A percentile compares a stretch with the other conserved stretches of the same genome.
phyloP scores from a whole-genome alignment of 768 basidiomycete species.

The Mycena albidolilacea region DNA sequence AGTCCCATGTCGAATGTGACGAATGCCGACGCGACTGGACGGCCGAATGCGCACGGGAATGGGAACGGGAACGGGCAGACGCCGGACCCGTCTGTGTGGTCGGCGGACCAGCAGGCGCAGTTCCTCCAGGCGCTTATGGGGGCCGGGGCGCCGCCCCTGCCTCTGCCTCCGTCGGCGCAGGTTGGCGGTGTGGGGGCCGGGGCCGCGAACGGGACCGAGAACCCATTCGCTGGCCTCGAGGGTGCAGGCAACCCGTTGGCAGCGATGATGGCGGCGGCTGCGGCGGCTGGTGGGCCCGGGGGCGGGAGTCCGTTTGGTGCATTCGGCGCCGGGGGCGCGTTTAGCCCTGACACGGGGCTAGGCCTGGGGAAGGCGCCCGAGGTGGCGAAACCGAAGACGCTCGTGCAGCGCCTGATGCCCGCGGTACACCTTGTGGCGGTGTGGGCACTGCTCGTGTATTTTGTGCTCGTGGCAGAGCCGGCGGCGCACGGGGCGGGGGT shows the following conservation, averaged over 20 bases:
- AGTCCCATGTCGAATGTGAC: background rate
- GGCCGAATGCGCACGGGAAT: background rate
- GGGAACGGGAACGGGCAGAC: slow-evolving; percentile 1
- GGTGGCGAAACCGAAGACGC: slow-evolving; percentile 54
- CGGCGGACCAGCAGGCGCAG: slow-evolving; percentile 77
- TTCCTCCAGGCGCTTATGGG: slow-evolving; percentile 77
- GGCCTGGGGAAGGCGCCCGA: slow-evolving; percentile 44
- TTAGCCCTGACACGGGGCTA: no score
- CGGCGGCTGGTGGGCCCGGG: background rate
- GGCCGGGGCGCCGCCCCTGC: slow-evolving; percentile 32
- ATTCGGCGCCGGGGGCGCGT: background rate
- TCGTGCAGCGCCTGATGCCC: slow-evolving; percentile 73
- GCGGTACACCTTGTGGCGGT: slow-evolving; percentile 75
- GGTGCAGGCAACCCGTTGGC: slow-evolving; percentile 63
- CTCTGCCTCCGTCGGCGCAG: background rate
- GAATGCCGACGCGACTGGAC: slow-evolving; percentile 27
- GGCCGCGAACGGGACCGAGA: slow-evolving; percentile 3
- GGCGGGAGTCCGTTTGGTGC: background rate
- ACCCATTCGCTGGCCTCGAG: slow-evolving; percentile 28
- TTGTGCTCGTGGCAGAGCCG: slow-evolving; percentile 78
- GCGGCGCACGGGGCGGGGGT: slow-evolving; percentile 57
- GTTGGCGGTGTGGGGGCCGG: slow-evolving; percentile 1
- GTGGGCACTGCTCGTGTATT: slow-evolving; percentile 78
- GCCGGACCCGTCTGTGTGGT: slow-evolving; percentile 74
- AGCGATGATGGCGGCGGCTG: slow-evolving; percentile 46